Evolutionary conservation across 2,329 filamentous ascomycete species (phyloP), one percentile per base, ranked within the genome.

Genomic region (Cordyceps sp.): DNA sequence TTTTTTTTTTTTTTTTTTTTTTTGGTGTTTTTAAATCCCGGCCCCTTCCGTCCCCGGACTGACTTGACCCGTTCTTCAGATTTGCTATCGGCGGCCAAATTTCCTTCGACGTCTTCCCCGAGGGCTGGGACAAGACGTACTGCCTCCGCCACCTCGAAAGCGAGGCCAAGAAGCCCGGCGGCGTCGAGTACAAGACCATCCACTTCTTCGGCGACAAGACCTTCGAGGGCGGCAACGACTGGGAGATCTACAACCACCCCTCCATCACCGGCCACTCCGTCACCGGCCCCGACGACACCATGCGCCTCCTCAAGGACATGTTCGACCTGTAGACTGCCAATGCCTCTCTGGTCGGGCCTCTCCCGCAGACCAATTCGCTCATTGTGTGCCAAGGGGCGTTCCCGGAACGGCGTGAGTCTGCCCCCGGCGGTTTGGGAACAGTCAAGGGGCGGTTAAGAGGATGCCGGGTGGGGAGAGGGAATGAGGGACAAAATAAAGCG

Each of bases 181-280:
- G 78, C 39, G 63, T 92, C 40, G 61, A 75, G 17, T 96, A 88
- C 66, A 82, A 73, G 44, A 88, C 72, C 28, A 79, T 96, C 45
- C 90, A 96, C 66, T 96, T 96, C 70, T 98, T 96, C 48, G 90
- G 90, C 42, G 90, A 98, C 68, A 98, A 96, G 76, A 82, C 82
- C 18, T 76, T 73, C 51, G 59, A 77, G 54, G 88, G 90, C 40
- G 90, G 90, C 39, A 98, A 96, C 55, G 90, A 98, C 59, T 88
- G 77, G 53, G 88, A 96, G 64, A 94, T 98, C 52, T 96, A 78
- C 57, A 65, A 61, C 42, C 88, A 96, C 53, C 50, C 68, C 33
- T 69, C 88, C 48, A 92, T 82, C 23, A 75, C 79, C 37, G 90
- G 90, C 2, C 90, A 98, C 59, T 65, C 76, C 18, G 90, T 96